Percentiles rank a stretch among this genome's conserved stretches.
These are phyloP conservation scores for Sarocladium kiliense DNA, from an alignment of 2,329 filamentous ascomycete genomes.

Conservation along the genomic window DNA sequence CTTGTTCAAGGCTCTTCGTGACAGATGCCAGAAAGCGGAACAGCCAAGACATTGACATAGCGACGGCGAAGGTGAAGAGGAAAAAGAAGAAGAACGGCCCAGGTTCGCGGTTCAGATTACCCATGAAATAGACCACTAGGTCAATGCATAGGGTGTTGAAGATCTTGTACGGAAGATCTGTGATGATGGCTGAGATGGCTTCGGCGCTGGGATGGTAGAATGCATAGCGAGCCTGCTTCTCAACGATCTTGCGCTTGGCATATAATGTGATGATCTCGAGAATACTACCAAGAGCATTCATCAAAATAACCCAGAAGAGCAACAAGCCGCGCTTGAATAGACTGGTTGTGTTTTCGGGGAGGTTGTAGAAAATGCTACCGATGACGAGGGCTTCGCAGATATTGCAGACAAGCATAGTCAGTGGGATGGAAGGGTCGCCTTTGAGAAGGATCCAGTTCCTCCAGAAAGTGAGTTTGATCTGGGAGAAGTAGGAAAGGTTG, in stretches of 20 bases:
- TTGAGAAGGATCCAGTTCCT: constrained; percentile 15
- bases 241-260: constrained; percentile 18
- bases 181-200: constrained; percentile 18
- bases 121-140: constrained; percentile 79
- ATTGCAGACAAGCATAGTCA: constrained; percentile 35
- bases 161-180: constrained; percentile 41
- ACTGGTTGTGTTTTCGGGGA: constrained; percentile 44
- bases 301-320: constrained; percentile 26
- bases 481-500: constrained; percentile 38
- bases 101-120: constrained; percentile 67
- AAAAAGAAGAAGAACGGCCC: constrained; percentile 83
- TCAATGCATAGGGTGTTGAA: constrained; percentile 74
- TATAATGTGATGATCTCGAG: constrained; percentile 20
- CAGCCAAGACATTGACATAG: constrained; percentile 53
- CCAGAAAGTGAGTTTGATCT: constrained; percentile 33
- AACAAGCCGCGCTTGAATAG: constrained; percentile 41
- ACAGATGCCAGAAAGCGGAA: constrained; percentile 9
- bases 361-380: constrained; percentile 61
- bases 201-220: constrained; percentile 27
- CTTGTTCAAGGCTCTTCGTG: constrained; percentile 23
- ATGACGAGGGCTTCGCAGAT: constrained; percentile 46
- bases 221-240: constrained; percentile 23
- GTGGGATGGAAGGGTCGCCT: constrained; percentile 18
- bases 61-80: constrained; percentile 67
- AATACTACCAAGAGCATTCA: constrained; percentile 24